Percentiles rank a stretch among this genome's conserved stretches.
Conservation (phyloP, 2,329 filamentous ascomycete genomes). For the Clonostachys rosea region DNA sequence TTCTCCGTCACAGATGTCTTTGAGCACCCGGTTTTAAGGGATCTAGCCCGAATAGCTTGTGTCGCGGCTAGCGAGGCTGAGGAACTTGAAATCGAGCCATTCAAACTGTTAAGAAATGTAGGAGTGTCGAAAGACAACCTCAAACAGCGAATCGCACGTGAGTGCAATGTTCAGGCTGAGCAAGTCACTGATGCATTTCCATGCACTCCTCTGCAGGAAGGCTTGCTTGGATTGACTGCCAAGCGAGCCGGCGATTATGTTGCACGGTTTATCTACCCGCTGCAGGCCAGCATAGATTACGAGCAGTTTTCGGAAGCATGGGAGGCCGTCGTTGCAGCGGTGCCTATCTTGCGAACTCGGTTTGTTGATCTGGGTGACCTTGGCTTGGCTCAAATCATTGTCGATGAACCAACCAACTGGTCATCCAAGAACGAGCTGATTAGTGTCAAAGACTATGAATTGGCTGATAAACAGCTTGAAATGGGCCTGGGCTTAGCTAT, state of each 20-base stretch:
- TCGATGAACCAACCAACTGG: conserved; percentile 12
- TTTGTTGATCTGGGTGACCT: conserved; percentile 3
- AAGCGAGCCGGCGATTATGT: conserved; percentile 1
- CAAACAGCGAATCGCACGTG: background rate
- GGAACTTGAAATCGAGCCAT: background rate
- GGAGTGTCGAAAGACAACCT: background rate
- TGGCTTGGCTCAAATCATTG: conserved; percentile 33
- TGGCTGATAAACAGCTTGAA: conserved; percentile 17
- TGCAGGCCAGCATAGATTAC: background rate
- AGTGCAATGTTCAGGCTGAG: too few relatives aligned
- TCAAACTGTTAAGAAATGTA: background rate
- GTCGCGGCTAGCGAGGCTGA: background rate
- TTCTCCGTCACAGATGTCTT: conserved; percentile 42
- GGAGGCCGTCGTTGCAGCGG: background rate
- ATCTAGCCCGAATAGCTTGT: conserved; percentile 10
- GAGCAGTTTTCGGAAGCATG: background rate
- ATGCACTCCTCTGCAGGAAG: conserved; percentile 2
- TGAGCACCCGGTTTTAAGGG: conserved; percentile 31
- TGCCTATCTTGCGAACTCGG: background rate
- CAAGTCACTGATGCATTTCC: conserved; percentile 1
- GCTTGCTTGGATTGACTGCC: background rate
- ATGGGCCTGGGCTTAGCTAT: conserved; percentile 12
- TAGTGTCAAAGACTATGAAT: conserved; percentile 21
- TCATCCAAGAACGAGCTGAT: too few relatives aligned
- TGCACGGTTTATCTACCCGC: background rate